Evolutionary conservation across 176 grass and related monocot genomes (phyloP).

Genomic region (Bromus sterilis): DNA sequence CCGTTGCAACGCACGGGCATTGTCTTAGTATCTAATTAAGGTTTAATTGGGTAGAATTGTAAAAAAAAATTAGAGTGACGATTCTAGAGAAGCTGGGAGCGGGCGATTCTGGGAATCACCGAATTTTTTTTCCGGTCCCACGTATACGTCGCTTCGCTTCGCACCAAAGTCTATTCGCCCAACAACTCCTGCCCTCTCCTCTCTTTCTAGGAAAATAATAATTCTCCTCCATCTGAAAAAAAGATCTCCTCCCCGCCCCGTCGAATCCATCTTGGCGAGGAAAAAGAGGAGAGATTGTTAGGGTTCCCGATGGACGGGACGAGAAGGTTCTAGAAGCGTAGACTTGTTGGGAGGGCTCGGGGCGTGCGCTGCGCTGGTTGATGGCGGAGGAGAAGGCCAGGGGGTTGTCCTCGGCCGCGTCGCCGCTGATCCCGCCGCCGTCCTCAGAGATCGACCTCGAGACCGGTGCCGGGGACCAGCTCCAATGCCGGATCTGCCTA

Average conservation of each 20-base stretch:
- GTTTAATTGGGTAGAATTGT: too few relatives aligned
- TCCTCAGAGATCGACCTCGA: conserved; percentile 81
- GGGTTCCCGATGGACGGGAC: conserved; percentile 20
- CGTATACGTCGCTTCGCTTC: too few relatives aligned
- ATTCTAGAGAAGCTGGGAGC: too few relatives aligned
- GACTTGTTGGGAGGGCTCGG: neutral
- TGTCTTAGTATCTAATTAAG: too few relatives aligned
- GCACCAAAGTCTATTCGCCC: too few relatives aligned
- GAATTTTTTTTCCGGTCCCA: too few relatives aligned
- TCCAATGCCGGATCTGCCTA: conserved; percentile 99
- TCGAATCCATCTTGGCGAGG: conserved; percentile 10
- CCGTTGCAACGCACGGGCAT: too few relatives aligned
- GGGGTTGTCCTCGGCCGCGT: conserved; percentile 25
- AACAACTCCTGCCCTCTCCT: too few relatives aligned
- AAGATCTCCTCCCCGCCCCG: neutral
- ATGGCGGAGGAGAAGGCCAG: conserved; percentile 64
- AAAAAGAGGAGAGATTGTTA: neutral
- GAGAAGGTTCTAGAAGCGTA: conserved; percentile 13
- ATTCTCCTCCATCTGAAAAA: too few relatives aligned
- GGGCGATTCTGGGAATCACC: too few relatives aligned
- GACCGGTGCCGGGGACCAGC: conserved; percentile 67
- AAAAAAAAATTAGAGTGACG: too few relatives aligned
- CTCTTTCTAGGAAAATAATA: too few relatives aligned
- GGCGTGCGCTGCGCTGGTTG: neutral
- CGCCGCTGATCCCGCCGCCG: conserved; percentile 66